Conservation (phyloP, 345 rosid genomes). For the Durio zibethinus region DNA sequence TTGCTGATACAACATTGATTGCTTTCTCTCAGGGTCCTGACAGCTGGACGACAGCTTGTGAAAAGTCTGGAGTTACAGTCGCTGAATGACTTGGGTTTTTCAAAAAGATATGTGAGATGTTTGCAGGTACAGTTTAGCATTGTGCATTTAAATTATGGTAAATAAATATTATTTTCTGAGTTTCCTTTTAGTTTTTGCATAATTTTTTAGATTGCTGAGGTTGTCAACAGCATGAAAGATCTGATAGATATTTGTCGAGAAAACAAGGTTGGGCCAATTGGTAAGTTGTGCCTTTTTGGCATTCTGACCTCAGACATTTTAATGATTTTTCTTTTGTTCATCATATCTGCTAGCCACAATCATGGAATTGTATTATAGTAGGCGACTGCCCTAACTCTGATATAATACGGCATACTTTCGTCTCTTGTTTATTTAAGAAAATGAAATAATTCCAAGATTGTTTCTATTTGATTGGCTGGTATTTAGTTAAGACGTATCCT, state of each 20-base stretch:
- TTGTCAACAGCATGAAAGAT: constrained; percentile 97
- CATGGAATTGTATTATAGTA: neutral
- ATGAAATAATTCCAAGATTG: neutral
- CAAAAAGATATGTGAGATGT: constrained; percentile 93
- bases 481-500: neutral
- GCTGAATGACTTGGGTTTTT: constrained; percentile 85
- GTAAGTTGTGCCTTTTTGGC: constrained; percentile 30
- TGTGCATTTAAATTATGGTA: constrained; percentile 1
- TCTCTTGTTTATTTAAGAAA: neutral
- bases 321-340: neutral
- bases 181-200: neutral
- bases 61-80: constrained; percentile 90
- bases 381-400: neutral
- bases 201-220: constrained; percentile 73
- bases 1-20: constrained; percentile 4
- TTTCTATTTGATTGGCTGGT: neutral
- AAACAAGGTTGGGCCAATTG: constrained; percentile 75
- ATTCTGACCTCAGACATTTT: neutral
- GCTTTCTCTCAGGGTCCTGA: constrained; percentile 64
- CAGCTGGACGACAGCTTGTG: constrained; percentile 86
- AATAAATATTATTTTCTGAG: constrained; percentile 4
- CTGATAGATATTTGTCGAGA: constrained; percentile 80
- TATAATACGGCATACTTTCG: neutral
- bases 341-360: neutral
- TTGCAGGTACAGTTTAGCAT: constrained; percentile 60